Percentiles rank a stretch among this genome's conserved stretches.
phyloP scores from a whole-genome alignment of 768 basidiomycete genomes.

The Leccinellum rugosiceps region DNA sequence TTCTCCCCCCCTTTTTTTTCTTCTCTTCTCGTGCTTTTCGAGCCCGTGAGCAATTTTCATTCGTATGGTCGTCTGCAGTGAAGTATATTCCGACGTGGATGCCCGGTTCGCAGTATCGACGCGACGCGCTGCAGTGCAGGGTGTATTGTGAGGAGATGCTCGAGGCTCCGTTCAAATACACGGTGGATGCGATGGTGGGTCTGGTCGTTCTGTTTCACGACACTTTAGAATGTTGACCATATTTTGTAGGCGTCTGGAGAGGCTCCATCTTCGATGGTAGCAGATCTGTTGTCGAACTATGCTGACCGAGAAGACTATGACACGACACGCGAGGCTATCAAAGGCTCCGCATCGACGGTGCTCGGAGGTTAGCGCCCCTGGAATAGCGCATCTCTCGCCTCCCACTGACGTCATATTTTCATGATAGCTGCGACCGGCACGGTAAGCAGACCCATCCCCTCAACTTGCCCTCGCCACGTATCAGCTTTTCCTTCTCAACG shows the following conservation, averaged over 20 bases:
- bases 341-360: neutral
- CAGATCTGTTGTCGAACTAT: neutral
- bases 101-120: slow-evolving; percentile 1
- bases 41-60: neutral
- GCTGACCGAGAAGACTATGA: neutral
- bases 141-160: slow-evolving; percentile 21
- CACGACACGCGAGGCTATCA: neutral
- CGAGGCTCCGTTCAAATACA: neutral
- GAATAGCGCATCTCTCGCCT: neutral
- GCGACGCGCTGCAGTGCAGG: slow-evolving; percentile 8
- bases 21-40: neutral
- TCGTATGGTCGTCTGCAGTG: neutral
- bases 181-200: neutral
- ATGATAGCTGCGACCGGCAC: slow-evolving; percentile 2
- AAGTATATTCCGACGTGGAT: slow-evolving; percentile 8
- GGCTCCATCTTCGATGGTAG: neutral
- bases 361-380: slow-evolving; percentile 2
- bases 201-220: neutral
- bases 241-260: neutral
- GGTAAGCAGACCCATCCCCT: neutral
- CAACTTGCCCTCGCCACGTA: neutral
- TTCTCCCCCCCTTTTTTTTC: neutral
- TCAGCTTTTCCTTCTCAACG: neutral
- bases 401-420: neutral
- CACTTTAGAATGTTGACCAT: neutral